These are phyloP conservation scores for Globisporangium cylindrosporum DNA, from an alignment of 352 stramenopile genomes.

Conservation along the genomic window DNA sequence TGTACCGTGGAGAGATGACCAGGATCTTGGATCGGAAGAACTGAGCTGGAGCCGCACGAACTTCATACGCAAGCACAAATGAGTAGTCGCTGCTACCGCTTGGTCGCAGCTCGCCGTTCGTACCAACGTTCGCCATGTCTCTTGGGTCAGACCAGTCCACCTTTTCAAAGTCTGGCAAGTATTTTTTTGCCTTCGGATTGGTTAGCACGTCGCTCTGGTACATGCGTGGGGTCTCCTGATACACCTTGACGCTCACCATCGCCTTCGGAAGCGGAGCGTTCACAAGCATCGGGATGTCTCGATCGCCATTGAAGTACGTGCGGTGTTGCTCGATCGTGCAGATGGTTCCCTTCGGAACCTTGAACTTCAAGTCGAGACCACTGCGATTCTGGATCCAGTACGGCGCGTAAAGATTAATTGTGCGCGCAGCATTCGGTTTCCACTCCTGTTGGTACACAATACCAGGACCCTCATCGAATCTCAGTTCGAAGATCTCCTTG, in stretches of 20 bases:
- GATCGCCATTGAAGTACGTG: constrained; percentile 56
- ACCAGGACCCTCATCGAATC: constrained; percentile 58
- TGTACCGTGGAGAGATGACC: constrained; percentile 70
- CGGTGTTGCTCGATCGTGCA: constrained; percentile 71
- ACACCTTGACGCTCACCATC: constrained; percentile 63
- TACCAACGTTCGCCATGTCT: constrained; percentile 76
- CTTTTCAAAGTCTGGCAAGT: constrained; percentile 67
- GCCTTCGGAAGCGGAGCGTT: constrained; percentile 62
- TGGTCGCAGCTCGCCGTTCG: constrained; percentile 61
- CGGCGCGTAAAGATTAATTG: constrained; percentile 62
- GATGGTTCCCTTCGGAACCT: constrained; percentile 50
- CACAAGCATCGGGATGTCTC: constrained; percentile 63
- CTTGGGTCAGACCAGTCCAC: constrained; percentile 65
- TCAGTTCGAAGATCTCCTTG: constrained; percentile 51
- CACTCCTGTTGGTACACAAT: constrained; percentile 73
- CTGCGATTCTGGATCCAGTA: constrained; percentile 88
- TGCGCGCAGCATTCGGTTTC: constrained; percentile 51
- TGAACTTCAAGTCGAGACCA: constrained; percentile 71
- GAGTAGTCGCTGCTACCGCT: constrained; percentile 43
- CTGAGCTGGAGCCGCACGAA: constrained; percentile 71
- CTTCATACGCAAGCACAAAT: constrained; percentile 80
- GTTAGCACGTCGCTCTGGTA: constrained; percentile 59
- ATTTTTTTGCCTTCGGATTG: constrained; percentile 59
- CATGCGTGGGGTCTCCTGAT: constrained; percentile 54
- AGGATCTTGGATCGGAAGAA: constrained; percentile 85